phyloP scores from a whole-genome alignment of 2,329 filamentous ascomycete genomes.

The Fusarium sp. region DNA sequence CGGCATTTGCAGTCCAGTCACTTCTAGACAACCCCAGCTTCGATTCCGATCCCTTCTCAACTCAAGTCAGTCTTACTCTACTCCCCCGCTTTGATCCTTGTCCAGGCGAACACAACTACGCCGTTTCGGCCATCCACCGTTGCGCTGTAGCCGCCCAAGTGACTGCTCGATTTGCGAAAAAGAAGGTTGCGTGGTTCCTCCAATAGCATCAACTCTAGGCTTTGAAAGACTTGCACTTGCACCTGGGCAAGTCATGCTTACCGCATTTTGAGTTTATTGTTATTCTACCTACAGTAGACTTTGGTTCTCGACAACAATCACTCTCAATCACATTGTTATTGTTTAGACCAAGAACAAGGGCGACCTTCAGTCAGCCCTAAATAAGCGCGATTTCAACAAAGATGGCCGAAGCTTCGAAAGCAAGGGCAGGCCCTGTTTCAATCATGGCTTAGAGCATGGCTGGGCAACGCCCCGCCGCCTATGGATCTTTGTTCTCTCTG shows the following conservation, averaged over 20 bases:
- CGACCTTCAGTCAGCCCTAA: constrained; percentile 18
- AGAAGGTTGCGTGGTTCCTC: constrained; percentile 19
- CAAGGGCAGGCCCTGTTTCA: constrained; percentile 14
- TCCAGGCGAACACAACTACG: constrained; percentile 12
- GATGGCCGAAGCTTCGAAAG: constrained; percentile 8
- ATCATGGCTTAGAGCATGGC: constrained; percentile 34
- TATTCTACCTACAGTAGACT: too few species aligned
- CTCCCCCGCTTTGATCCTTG: constrained; percentile 31
- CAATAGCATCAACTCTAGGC: constrained; percentile 15
- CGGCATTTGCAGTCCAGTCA: neutral
- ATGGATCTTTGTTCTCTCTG: neutral
- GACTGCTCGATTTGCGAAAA: constrained; percentile 16
- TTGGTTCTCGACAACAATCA: neutral
- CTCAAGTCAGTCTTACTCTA: neutral
- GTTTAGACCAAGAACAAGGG: neutral
- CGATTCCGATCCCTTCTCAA: too few species aligned
- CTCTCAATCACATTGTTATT: neutral
- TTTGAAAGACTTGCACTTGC: constrained; percentile 1
- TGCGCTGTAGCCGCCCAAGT: constrained; percentile 40
- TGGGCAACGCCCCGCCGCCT: constrained; percentile 31
- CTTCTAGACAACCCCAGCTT: neutral
- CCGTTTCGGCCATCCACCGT: constrained; percentile 36
- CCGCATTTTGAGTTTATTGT: constrained; percentile 15
- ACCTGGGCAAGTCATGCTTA: constrained; percentile 5
- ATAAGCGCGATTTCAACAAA: constrained; percentile 20